Conservation (phyloP, 225 moss, liverwort and hornwort species). For the Anthoceros angustus region DNA sequence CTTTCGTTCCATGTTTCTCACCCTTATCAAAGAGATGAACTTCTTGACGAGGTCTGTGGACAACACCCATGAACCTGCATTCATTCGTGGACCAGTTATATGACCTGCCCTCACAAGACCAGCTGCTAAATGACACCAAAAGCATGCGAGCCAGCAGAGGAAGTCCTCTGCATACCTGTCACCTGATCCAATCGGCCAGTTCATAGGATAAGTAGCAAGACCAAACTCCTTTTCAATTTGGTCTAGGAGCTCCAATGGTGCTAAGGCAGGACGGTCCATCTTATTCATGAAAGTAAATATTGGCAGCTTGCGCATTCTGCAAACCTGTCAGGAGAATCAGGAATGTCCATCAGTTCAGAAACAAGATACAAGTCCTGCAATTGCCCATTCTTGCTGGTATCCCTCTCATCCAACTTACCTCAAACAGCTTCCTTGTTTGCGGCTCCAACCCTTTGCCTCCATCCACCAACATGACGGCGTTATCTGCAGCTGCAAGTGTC, state of each 20-base stretch:
- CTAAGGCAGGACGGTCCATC: constrained; percentile 93
- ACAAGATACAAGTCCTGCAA: not conserved
- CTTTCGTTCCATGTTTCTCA: constrained; percentile 58
- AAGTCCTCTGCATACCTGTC: constrained; percentile 39
- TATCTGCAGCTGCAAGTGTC: constrained; percentile 92
- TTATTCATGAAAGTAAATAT: constrained; percentile 95
- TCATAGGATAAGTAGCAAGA: constrained; percentile 83
- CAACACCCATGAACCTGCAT: constrained; percentile 74
- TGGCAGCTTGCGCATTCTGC: constrained; percentile 88
- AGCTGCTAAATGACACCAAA: not conserved
- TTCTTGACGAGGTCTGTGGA: constrained; percentile 78
- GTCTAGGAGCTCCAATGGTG: constrained; percentile 88
- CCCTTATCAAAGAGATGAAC: constrained; percentile 82
- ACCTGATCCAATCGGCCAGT: constrained; percentile 95
- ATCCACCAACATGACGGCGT: constrained; percentile 91
- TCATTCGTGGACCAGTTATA: not conserved
- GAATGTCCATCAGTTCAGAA: not conserved
- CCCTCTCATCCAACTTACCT: constrained; percentile 26
- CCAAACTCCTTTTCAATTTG: constrained; percentile 88
- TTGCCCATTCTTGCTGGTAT: not conserved
- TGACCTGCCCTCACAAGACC: too few species aligned
- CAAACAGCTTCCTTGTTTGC: constrained; percentile 88
- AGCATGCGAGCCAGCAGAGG: not conserved
- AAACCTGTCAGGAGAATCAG: constrained; percentile 34
- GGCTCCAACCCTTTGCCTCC: constrained; percentile 94